phyloP scores from a whole-genome alignment of 1,284 basidiomycete species.

The Chalciporus sp. region DNA sequence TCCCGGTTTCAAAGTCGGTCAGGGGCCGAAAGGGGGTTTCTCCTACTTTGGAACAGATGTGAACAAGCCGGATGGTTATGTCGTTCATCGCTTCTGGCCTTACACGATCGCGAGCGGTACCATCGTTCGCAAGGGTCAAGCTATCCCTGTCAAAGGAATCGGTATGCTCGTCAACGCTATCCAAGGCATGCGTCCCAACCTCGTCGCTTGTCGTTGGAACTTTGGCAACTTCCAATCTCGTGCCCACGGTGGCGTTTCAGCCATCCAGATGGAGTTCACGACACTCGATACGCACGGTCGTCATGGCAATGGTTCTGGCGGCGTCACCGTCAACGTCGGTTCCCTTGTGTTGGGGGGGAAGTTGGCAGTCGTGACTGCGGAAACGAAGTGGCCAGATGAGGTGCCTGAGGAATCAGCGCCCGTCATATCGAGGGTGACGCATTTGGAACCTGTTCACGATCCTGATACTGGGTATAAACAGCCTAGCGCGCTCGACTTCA shows the following conservation, averaged over 20 bases:
- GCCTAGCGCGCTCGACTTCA: constrained; percentile 73
- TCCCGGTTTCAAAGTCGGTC: constrained; percentile 92
- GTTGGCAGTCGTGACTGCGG: constrained; percentile 72
- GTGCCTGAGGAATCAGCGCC: constrained; percentile 44
- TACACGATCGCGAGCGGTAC: constrained; percentile 67
- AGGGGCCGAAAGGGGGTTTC: constrained; percentile 85
- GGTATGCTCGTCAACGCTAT: constrained; percentile 97
- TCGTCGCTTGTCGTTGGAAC: constrained; percentile 94
- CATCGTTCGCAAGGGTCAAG: constrained; percentile 73
- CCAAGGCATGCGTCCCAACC: constrained; percentile 97
- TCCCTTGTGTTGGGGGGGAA: constrained; percentile 80
- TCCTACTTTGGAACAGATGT: constrained; percentile 86
- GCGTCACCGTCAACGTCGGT: constrained; percentile 84
- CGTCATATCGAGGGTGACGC: constrained; percentile 69
- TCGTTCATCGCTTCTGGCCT: constrained; percentile 94
- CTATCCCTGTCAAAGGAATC: constrained; percentile 69
- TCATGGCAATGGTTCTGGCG: constrained; percentile 75
- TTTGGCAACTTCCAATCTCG: constrained; percentile 88
- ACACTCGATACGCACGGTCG: constrained; percentile 79
- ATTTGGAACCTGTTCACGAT: constrained; percentile 64
- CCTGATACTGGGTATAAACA: constrained; percentile 82
- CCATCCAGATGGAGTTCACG: constrained; percentile 96
- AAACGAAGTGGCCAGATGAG: constrained; percentile 70
- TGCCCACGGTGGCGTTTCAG: constrained; percentile 74
- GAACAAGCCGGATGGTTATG: constrained; percentile 83